These are phyloP conservation scores for Chalaropsis ovoidea DNA, from an alignment of 2,329 filamentous ascomycete genomes.

Conservation along the genomic window DNA sequence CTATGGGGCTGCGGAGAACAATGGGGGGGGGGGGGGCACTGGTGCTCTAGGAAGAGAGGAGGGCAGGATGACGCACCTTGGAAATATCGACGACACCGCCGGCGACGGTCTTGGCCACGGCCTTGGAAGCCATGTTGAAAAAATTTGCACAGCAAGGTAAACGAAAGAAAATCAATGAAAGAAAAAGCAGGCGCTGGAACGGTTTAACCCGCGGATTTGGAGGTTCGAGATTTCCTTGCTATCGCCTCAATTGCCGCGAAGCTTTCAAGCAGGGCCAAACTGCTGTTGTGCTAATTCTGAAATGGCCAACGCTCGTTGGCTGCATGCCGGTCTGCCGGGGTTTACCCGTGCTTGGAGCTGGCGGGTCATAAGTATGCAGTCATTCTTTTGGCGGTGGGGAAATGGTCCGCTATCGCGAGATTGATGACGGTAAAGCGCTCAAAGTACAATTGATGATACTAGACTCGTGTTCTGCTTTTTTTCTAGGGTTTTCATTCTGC, in stretches of 20 bases:
- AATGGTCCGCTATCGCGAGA: not conserved
- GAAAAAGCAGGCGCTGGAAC: not conserved
- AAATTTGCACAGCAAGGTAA: constrained; percentile 17
- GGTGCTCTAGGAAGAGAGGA: not conserved
- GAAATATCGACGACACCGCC: constrained; percentile 44
- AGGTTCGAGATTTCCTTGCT: not conserved
- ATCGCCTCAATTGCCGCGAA: constrained; percentile 7
- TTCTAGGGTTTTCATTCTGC: not conserved
- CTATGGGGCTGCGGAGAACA: constrained; percentile 1
- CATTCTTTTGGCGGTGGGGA: not conserved
- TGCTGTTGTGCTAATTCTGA: not conserved
- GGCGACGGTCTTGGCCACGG: constrained; percentile 45
- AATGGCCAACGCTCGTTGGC: constrained; percentile 17
- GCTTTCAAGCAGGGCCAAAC: not conserved
- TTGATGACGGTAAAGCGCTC: not conserved
- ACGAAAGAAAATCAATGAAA: not conserved
- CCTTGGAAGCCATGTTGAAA: constrained; percentile 55
- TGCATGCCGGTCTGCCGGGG: not conserved
- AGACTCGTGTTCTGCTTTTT: not conserved
- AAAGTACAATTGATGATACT: not conserved
- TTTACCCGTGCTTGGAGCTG: not conserved
- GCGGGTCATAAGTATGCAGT: constrained; percentile 1
- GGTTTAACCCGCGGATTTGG: not conserved
- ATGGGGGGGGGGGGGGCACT: not conserved
- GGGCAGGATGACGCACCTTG: constrained; percentile 40